Conservation (phyloP, 2,329 filamentous ascomycete genomes). For the Exophiala sp. region DNA sequence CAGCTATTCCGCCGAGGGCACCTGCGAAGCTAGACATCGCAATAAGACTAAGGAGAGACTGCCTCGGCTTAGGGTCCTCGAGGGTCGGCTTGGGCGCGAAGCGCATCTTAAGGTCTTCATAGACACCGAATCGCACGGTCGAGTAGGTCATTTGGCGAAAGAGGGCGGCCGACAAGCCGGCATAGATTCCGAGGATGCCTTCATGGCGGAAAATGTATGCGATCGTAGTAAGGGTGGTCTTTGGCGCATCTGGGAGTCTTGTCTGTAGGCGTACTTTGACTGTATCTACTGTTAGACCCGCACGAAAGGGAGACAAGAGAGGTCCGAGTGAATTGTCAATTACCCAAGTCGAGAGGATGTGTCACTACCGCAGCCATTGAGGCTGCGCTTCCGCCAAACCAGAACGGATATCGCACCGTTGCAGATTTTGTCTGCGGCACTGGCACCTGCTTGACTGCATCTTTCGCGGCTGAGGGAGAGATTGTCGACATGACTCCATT, state of each 20-base stretch:
- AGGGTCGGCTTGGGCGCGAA: slow-evolving; percentile 48
- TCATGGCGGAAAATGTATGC: slow-evolving; percentile 70
- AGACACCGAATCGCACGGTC: slow-evolving; percentile 91
- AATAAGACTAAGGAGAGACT: slow-evolving; percentile 67
- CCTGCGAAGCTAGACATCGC: slow-evolving; percentile 78
- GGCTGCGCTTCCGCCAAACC: slow-evolving; percentile 94
- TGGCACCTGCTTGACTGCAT: slow-evolving; percentile 25
- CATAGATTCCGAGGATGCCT: slow-evolving; percentile 77
- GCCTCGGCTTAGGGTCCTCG: slow-evolving; percentile 33
- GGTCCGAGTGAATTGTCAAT: no score
- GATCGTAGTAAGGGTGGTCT: slow-evolving; percentile 80
- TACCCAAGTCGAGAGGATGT: slow-evolving; percentile 87
- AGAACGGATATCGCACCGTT: slow-evolving; percentile 65
- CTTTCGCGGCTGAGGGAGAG: slow-evolving; percentile 7
- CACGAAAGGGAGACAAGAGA: neutral
- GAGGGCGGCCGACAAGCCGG: slow-evolving; percentile 83
- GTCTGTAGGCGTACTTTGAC: slow-evolving; percentile 83
- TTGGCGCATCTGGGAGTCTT: slow-evolving; percentile 66
- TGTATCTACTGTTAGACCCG: slow-evolving; percentile 31
- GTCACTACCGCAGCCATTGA: slow-evolving; percentile 88
- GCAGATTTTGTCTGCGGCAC: slow-evolving; percentile 25
- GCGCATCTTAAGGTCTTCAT: slow-evolving; percentile 81
- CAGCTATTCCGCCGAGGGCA: slow-evolving; percentile 79
- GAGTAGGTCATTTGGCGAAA: slow-evolving; percentile 93
- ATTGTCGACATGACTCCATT: slow-evolving; percentile 26